Evolutionary conservation across 257 asterid genomes (phyloP).

Genomic region (Solanum bulbocastanum): DNA sequence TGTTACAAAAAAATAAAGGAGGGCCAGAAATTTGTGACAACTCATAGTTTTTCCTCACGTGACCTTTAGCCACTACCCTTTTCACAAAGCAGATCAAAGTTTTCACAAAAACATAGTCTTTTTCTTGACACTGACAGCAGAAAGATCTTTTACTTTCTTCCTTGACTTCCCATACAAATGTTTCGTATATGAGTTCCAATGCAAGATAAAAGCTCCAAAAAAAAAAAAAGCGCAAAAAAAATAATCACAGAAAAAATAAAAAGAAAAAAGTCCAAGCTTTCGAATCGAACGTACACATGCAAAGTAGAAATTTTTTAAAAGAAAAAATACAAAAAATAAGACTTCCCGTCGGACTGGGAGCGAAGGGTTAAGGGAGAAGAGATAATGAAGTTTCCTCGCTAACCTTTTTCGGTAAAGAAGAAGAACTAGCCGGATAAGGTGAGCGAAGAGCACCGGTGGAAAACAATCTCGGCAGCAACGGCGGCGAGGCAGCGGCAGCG

Average conservation of each 20-base stretch:
- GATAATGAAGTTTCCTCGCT: neutral
- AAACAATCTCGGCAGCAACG: neutral
- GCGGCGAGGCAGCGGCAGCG: neutral
- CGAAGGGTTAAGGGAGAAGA: neutral
- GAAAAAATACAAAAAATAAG: neutral
- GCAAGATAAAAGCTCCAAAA: neutral
- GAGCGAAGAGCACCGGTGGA: neutral
- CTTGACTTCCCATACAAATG: neutral
- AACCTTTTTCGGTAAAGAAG: neutral
- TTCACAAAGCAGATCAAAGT: neutral
- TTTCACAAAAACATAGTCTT: neutral
- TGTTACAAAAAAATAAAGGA: neutral
- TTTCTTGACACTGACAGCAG: neutral
- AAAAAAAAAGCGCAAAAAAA: neutral
- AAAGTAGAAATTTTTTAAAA: neutral
- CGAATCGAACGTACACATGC: neutral
- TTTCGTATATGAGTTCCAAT: neutral
- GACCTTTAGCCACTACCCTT: neutral
- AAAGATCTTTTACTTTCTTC: neutral
- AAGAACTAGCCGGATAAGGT: neutral
- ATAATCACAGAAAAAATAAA: neutral
- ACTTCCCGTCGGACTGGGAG: neutral
- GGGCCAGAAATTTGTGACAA: neutral
- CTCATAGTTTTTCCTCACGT: neutral
- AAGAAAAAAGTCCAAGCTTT: neutral